Conservation (phyloP, 2,329 filamentous ascomycete species). For the Diplodia corticola region DNA sequence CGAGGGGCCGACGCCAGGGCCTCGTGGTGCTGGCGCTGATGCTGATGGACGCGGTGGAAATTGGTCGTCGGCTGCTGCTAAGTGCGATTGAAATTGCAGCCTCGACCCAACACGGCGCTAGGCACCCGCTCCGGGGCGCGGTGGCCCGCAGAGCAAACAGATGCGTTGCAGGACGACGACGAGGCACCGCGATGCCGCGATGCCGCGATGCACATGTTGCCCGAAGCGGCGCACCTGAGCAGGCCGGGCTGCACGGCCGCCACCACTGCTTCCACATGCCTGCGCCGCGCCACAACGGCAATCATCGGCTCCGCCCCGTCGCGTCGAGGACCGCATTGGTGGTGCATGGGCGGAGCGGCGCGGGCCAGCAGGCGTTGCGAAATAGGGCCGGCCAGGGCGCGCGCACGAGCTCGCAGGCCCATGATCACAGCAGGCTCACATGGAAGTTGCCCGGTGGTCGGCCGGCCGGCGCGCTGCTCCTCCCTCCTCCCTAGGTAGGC, state of each 20-base stretch:
- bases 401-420: background rate
- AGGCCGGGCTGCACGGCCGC: background rate
- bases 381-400: background rate
- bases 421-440: too few relatives aligned
- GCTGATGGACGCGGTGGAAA: constrained; percentile 16
- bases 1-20: background rate
- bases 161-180: background rate
- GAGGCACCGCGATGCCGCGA: background rate
- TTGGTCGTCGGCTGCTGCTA: background rate
- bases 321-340: background rate
- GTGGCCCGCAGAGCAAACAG: background rate
- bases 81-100: constrained; percentile 2
- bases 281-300: background rate
- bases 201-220: too few relatives aligned
- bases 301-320: background rate
- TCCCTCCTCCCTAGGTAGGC: too few relatives aligned
- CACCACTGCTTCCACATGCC: background rate
- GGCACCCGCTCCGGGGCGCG: background rate
- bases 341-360: background rate
- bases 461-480: too few relatives aligned
- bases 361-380: background rate
- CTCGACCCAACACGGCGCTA: background rate
- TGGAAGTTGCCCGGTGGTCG: too few relatives aligned
- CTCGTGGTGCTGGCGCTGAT: background rate
- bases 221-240: constrained; percentile 8